Base-by-base conservation (phyloP, 2,329 filamentous ascomycete genomes). In the Neonectria ditissima region DNA sequence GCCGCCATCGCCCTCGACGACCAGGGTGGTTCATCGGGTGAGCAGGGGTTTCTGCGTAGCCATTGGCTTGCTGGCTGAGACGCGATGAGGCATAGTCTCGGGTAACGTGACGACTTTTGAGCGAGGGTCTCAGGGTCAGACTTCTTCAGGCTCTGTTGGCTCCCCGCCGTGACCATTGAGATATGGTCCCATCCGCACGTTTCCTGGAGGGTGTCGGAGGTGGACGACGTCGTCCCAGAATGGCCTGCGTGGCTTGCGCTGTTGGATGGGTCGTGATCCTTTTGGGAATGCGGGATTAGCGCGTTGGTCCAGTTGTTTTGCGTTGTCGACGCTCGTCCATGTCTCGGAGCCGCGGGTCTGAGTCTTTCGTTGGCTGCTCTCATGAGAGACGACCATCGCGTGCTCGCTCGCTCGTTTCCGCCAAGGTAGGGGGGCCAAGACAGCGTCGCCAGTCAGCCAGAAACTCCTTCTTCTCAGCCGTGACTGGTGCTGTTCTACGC, bases 91-190 rank as follows among this genome's bases (percentile, higher is more conserved):
- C 69, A 71, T 75, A 66, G 65, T 63, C 71, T 63, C 67, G 63
- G 74, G 75, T 75, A 79, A 77, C 74, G 76, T 78, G 77, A 79
- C 66, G 69, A 51, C 62, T 59, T 65, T 53, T n/a, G n/a, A n/a
- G n/a, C n/a, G 4, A 66, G 51, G 53, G 56, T 59, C 63, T 39
- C 22, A 34, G 22, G 48, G 50, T 28, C 26, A 22, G 30, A 53
- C 59, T 32, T 39, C 43, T 44, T 20, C 28, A 47, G 41, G 14
- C 11, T 50, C n/a, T 55, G 20, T 56, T 51, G 62, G 26, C 59
- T 61, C 52, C 62, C 48, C 45, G 60, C 34, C 26, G 24, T 50
- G 30, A 45, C 69, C 71, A 73, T 71, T 72, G 34, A 69, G 62
- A 45, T 39, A 67, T 65, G 55, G 37, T 22, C 51, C 41, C 44